Percentiles rank a stretch among this genome's conserved stretches.
Conservation (phyloP, 345 rosid species). For the Toxicodendron radicans region DNA sequence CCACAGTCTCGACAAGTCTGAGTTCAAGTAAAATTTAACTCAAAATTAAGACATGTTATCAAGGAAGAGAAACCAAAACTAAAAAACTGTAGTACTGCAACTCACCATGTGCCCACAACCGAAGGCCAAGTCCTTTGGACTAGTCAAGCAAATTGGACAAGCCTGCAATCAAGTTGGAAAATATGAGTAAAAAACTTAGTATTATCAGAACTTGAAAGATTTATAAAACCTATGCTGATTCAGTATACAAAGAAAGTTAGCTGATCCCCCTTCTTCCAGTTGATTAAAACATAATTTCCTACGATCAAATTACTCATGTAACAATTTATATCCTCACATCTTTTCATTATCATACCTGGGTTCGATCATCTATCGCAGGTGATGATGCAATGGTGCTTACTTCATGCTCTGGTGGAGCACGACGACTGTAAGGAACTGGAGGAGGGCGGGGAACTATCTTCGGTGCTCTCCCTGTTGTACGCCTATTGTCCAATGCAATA, state of each 20-base stretch:
- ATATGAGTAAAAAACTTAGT: neutral
- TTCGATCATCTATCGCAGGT: constrained; percentile 35
- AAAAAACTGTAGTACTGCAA: neutral
- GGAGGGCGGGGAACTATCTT: constrained; percentile 65
- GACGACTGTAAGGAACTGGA: constrained; percentile 43
- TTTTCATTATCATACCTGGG: constrained; percentile 40
- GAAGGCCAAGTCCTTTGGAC: constrained; percentile 58
- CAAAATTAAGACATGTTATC: neutral
- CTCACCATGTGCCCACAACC: constrained; percentile 80
- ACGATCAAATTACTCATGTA: too few relatives aligned
- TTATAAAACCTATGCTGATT: neutral
- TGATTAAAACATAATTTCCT: neutral
- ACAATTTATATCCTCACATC: too few relatives aligned
- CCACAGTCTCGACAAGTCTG: constrained; percentile 73
- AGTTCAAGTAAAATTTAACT: neutral
- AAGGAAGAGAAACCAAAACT: neutral
- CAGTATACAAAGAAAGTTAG: neutral
- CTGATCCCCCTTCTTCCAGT: neutral
- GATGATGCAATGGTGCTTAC: constrained; percentile 18
- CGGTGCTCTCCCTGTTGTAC: constrained; percentile 46
- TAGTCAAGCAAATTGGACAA: constrained; percentile 71
- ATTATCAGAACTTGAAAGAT: neutral
- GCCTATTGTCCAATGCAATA: constrained; percentile 33
- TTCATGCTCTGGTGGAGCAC: constrained; percentile 9
- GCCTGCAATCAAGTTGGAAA: constrained; percentile 33